A percentile compares a stretch with the other conserved stretches of the same genome.
Evolutionary conservation across 768 basidiomycete genomes (phyloP).

Genomic region (Trametes villosa): DNA sequence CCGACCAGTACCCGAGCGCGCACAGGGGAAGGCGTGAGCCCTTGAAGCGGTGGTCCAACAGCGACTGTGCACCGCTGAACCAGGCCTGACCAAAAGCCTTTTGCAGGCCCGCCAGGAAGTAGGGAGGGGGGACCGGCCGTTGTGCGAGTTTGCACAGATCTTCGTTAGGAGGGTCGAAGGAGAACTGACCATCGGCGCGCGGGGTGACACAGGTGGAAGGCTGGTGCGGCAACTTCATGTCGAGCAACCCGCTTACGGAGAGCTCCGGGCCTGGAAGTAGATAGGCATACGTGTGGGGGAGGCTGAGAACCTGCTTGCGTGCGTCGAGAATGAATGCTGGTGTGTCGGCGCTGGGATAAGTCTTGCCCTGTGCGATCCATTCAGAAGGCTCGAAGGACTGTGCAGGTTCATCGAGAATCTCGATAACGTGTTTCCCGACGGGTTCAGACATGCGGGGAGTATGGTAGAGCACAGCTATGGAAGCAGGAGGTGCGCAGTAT

Average conservation of each 20-base stretch:
- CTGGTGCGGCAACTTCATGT: neutral
- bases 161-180: neutral
- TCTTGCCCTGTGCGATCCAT: neutral
- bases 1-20: constrained; percentile 13
- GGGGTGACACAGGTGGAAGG: neutral
- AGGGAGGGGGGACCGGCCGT: neutral
- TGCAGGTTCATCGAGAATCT: neutral
- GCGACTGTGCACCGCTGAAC: constrained; percentile 1
- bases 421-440: neutral
- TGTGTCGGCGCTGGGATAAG: neutral
- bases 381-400: neutral
- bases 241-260: neutral
- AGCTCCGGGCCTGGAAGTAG: neutral
- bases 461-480: too few relatives aligned
- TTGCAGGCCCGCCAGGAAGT: neutral
- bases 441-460: neutral
- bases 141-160: neutral
- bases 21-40: constrained; percentile 7
- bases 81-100: constrained; percentile 1
- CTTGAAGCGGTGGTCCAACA: constrained; percentile 9
- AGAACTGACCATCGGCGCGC: neutral
- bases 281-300: neutral
- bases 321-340: neutral
- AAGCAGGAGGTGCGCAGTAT: too few relatives aligned
- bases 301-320: neutral